phyloP scores from a whole-genome alignment of 129 eudicot species.

The Dittrichia graveolens region DNA sequence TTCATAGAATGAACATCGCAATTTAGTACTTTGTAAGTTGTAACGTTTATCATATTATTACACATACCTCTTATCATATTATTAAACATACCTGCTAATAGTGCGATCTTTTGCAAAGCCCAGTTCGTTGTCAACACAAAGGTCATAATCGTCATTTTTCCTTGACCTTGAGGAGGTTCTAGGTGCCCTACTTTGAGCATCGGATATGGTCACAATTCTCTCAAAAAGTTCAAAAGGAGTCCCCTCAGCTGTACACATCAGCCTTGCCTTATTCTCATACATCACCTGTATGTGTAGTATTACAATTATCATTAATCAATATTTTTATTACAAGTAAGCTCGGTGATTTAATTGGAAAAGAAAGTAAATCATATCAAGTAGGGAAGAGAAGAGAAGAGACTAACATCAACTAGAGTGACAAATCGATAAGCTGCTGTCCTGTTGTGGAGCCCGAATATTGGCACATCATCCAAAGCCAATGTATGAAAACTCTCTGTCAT shows the following conservation, averaged over 20 bases:
- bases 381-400: slow-evolving; percentile 37
- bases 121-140: slow-evolving; percentile 90
- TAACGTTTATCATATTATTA: no score
- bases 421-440: slow-evolving; percentile 94
- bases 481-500: slow-evolving; percentile 82
- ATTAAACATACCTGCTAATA: slow-evolving; percentile 69
- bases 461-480: slow-evolving; percentile 83
- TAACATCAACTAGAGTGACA: slow-evolving; percentile 93
- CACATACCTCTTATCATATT: slow-evolving; percentile 57
- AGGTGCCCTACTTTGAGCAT: slow-evolving; percentile 76
- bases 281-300: slow-evolving; percentile 54
- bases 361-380: neutral
- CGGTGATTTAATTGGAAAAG: neutral
- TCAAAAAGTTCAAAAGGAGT: slow-evolving; percentile 74
- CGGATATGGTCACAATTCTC: slow-evolving; percentile 76
- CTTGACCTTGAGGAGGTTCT: slow-evolving; percentile 86
- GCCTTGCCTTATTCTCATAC: slow-evolving; percentile 81
- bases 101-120: slow-evolving; percentile 96
- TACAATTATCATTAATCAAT: neutral
- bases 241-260: slow-evolving; percentile 90
- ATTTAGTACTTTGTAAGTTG: neutral
- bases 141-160: slow-evolving; percentile 70
- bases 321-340: neutral
- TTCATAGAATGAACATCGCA: neutral
- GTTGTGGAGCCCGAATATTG: slow-evolving; percentile 82